Percentiles rank a stretch among this genome's conserved stretches.
Conservation (phyloP, 371 early-diverging fungal genomes). For the Mucor saturninus region DNA sequence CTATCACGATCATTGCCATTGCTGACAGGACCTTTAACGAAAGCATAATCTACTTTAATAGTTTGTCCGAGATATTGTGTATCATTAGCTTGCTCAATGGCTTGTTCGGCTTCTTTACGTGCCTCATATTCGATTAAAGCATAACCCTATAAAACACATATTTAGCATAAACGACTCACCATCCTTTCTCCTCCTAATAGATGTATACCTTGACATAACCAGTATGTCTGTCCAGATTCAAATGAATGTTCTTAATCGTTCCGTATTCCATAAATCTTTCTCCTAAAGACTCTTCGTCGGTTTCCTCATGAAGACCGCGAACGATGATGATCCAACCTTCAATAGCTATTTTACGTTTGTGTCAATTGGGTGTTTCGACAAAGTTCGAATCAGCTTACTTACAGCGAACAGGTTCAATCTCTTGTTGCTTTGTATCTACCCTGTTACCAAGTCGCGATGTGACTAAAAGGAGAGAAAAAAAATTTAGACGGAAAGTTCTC, state of each 20-base stretch:
- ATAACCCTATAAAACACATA: conserved; percentile 74
- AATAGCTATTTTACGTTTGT: conserved; percentile 57
- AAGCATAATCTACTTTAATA: conserved; percentile 85
- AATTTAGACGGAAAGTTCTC: neutral
- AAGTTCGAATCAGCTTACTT: conserved; percentile 22
- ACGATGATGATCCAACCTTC: conserved; percentile 96
- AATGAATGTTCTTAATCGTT: conserved; percentile 83
- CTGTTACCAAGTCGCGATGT: conserved; percentile 20
- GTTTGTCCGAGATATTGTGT: conserved; percentile 74
- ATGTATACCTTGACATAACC: conserved; percentile 90
- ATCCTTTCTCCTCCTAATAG: neutral
- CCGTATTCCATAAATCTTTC: conserved; percentile 93
- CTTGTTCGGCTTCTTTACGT: conserved; percentile 81
- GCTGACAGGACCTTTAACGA: conserved; percentile 55
- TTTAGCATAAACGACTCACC: neutral
- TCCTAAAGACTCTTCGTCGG: conserved; percentile 87
- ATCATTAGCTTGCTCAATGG: conserved; percentile 76
- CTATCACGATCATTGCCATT: conserved; percentile 15
- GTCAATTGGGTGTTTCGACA: neutral
- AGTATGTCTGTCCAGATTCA: conserved; percentile 92
- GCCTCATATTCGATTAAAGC: conserved; percentile 90
- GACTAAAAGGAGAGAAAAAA: neutral
- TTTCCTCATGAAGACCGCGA: conserved; percentile 93
- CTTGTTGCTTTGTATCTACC: conserved; percentile 25
- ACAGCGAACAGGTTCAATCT: conserved; percentile 67